phyloP scores from a whole-genome alignment of 2,329 filamentous ascomycete genomes.

The Hypomyces perniciosus region DNA sequence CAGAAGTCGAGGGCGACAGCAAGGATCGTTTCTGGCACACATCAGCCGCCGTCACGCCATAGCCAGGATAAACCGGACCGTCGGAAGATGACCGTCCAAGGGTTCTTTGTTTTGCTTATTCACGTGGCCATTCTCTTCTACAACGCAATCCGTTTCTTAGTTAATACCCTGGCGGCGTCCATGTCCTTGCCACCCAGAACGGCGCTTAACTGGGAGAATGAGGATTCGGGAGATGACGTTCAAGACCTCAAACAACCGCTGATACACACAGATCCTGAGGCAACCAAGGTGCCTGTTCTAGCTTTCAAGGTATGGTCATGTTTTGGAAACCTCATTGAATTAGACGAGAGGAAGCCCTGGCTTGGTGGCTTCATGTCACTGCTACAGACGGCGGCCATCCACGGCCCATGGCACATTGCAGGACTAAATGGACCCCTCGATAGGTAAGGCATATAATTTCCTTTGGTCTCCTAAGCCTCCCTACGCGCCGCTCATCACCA shows the following conservation, averaged over 20 bases:
- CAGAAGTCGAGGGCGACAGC: constrained; percentile 20
- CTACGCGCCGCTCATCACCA: constrained; percentile 24
- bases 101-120: constrained; percentile 50
- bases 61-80: constrained; percentile 12
- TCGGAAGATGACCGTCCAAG: constrained; percentile 35
- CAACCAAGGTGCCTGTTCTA: constrained; percentile 57
- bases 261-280: background rate
- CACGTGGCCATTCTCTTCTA: constrained; percentile 51
- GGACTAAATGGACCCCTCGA: constrained; percentile 73
- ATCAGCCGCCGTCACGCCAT: constrained; percentile 1
- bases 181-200: constrained; percentile 57
- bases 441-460: constrained; percentile 60
- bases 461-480: constrained; percentile 11
- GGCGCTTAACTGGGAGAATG: constrained; percentile 2
- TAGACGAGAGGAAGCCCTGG: constrained; percentile 86
- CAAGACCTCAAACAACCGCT: background rate
- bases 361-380: constrained; percentile 69
- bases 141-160: constrained; percentile 59
- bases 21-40: constrained; percentile 13
- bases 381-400: constrained; percentile 65
- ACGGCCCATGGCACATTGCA: constrained; percentile 70
- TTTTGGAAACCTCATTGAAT: constrained; percentile 63
- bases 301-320: constrained; percentile 74
- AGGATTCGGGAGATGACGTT: constrained; percentile 11
- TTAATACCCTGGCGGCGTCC: constrained; percentile 59